Evolutionary conservation across 2,329 filamentous ascomycete genomes (phyloP), one percentile per base, ranked within the genome.

Genomic region (Botryotinia globosa): DNA sequence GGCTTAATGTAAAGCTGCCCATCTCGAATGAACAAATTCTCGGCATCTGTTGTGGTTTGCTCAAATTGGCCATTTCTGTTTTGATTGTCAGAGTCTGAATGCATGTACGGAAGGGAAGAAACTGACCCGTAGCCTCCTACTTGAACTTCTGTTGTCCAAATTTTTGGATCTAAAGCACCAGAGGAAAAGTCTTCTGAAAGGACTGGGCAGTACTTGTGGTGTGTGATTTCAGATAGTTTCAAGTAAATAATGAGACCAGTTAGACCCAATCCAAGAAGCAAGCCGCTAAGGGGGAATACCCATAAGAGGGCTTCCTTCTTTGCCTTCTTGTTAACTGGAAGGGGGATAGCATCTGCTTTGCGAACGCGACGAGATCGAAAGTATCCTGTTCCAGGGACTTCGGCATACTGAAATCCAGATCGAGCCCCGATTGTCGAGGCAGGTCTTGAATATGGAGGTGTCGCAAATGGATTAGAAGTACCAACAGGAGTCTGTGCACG

Each of bases 241-340:
- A 94, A 89, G 85, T 89, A 95, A 70, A 95, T 85, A 42, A 95
- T 82, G 76, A 94, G 87, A 1, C 85, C 92, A 0, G 90, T 87
- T 39, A 94, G 82, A 1, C 81, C 86, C 37, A 94, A 79, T n/a
- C 93, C 93, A 37, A 94, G 76, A 8, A 90, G 66, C 62, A 94
- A 87, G 63, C 92, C 92, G 22, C 92, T 79, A 51, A 93, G 79
- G 4, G 92, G 92, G 68, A 95, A 86, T 75, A 94, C 92, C 4
- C 90, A 93, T 20, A 92, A 88, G 91, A 92, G 94, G 82, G 93
- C 94, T 85, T 94, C 91, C 80, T 89, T 91, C 20, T 90, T 89
- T 75, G 94, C 90, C 72, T 85, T 88, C 80, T 89, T 90, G 25
- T 87, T 83, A 29, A 92, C 81, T 92, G 92, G 94, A 9, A 92